Base-by-base conservation (phyloP, 495 filamentous ascomycete species). In the Tuber microsphaerosporum region DNA sequence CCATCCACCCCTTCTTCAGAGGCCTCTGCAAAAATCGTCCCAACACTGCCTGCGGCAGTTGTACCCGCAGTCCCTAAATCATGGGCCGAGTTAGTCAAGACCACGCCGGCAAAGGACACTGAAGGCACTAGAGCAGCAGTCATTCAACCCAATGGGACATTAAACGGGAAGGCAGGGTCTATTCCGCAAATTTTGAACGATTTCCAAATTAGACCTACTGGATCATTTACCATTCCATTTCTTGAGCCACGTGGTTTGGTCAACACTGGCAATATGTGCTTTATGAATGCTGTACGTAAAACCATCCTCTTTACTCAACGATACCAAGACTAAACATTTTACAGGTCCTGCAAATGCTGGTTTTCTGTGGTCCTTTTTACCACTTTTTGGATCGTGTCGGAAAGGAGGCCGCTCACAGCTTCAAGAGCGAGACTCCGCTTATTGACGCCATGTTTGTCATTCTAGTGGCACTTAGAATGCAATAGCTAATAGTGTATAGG, bases 181-280 rank as follows among this genome's bases (percentile, higher is more conserved):
- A 71, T 83, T n/a, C 75, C 71, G 6, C 81, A 83, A 68, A 73
- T 80, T 51, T 65, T 83, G 31, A 80, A 42, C 6, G 74, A 70
- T 46, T 83, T 83, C 70, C 56, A 79, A 46, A 70, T 82, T 73
- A 26, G 74, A 8, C 41, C 71, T 2, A 74, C 76, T 48, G 72
- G 74, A 42, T 43, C 48, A n/a, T 71, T 79, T 46, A 72, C 71
- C 68, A 56, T 73, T 70, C 81, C 81, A 31, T 97, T 97, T 82
- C 87, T 99, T 8, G 93, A 98, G 83, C 95, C 95, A n/a, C 88
- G 96, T 71, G 95, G 95, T 7, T 88, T 99, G 80, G 91, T 97
- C 69, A 99, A 99, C 84, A 96, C 94, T 69, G 95, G 95, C 12
- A 99, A 99, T 82, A 95, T 98, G 94, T 99, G 95, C 85, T 99